A percentile compares a stretch with the other conserved stretches of the same genome.
phyloP scores from a whole-genome alignment of 1,284 basidiomycete species.

The Takashimella tepidaria region DNA sequence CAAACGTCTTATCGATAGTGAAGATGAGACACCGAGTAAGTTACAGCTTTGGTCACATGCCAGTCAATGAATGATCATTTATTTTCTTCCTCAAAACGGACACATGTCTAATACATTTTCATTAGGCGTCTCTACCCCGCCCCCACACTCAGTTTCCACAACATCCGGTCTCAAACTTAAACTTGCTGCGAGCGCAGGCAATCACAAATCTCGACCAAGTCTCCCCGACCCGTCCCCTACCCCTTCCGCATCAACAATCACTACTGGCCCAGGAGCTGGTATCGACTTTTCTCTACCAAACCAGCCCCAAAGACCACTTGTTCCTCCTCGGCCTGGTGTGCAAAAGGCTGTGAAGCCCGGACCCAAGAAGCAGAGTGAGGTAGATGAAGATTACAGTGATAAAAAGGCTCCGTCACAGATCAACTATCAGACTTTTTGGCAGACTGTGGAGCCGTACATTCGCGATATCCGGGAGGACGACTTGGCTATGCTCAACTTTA shows the following conservation, averaged over 20 bases:
- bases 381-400: slow-evolving; percentile 80
- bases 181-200: slow-evolving; percentile 20
- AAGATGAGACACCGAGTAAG: slow-evolving; percentile 65
- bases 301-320: slow-evolving; percentile 48
- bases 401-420: slow-evolving; percentile 60
- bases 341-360: slow-evolving; percentile 65
- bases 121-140: slow-evolving; percentile 48
- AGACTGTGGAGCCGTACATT: slow-evolving; percentile 77
- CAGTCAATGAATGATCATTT: no score
- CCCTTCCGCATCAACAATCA: slow-evolving; percentile 22
- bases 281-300: slow-evolving; percentile 42
- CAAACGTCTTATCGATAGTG: slow-evolving; percentile 63
- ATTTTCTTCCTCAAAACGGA: slow-evolving; percentile 14
- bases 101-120: background rate
- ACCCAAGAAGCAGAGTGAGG: slow-evolving; percentile 72
- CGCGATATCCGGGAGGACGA: slow-evolving; percentile 84
- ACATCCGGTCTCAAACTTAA: slow-evolving; percentile 42
- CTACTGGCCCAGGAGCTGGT: slow-evolving; percentile 29
- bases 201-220: slow-evolving; percentile 23
- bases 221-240: slow-evolving; percentile 48
- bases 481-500: slow-evolving; percentile 78
- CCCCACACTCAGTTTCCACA: slow-evolving; percentile 17
- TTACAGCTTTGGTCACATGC: slow-evolving; percentile 12
- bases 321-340: slow-evolving; percentile 62
- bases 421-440: slow-evolving; percentile 63